Conservation (phyloP, 495 filamentous ascomycete genomes). For the Penicillium ochrochloron region DNA sequence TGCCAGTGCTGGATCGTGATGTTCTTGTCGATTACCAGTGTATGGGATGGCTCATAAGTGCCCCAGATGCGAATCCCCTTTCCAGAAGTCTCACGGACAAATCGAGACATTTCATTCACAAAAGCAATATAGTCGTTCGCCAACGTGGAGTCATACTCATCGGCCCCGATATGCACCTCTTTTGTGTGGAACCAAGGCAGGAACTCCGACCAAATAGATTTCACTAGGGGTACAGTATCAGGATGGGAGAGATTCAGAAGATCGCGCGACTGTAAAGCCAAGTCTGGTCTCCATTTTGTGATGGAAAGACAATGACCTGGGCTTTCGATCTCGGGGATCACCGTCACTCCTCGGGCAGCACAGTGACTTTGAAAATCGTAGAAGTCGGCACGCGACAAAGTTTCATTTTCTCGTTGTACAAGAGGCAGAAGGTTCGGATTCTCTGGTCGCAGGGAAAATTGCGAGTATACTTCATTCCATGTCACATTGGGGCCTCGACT, state of each 20-base stretch:
- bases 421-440: constrained; percentile 45
- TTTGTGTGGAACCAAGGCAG: constrained; percentile 61
- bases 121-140: constrained; percentile 59
- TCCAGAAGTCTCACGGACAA: constrained; percentile 43
- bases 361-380: constrained; percentile 57
- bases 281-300: constrained; percentile 61
- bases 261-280: constrained; percentile 54
- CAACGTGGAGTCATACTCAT: constrained; percentile 56
- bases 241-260: constrained; percentile 59
- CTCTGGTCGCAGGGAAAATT: constrained; percentile 54
- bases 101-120: constrained; percentile 56
- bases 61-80: constrained; percentile 61
- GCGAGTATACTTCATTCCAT: constrained; percentile 56
- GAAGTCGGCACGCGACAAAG: constrained; percentile 51
- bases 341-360: constrained; percentile 54
- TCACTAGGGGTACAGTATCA: constrained; percentile 56
- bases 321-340: constrained; percentile 60
- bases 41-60: constrained; percentile 51
- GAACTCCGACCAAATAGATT: constrained; percentile 59
- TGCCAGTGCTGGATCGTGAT: constrained; percentile 63
- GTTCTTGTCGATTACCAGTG: constrained; percentile 41
- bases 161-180: constrained; percentile 61
- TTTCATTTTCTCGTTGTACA: constrained; percentile 53
- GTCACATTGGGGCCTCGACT: constrained; percentile 56
- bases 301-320: constrained; percentile 57